Base-by-base conservation (phyloP, 2,329 filamentous ascomycete genomes). In the Amauroascus verrucosus region DNA sequence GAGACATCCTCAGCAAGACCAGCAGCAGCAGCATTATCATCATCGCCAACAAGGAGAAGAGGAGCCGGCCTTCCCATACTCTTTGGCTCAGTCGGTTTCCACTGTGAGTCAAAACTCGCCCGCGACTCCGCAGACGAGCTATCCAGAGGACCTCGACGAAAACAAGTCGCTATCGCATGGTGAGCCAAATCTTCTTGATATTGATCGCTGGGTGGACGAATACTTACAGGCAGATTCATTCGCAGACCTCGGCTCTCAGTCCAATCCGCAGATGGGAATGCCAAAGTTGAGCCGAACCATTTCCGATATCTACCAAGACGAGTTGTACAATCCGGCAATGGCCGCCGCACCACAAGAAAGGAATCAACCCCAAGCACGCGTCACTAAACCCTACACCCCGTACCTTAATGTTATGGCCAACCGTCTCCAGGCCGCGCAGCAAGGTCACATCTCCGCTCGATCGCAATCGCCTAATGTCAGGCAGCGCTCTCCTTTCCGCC, bases 221-320 rank as follows among this genome's bases (percentile, higher is more conserved):
- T 82, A 80, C 85, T 89, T 82, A 90, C 83, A 72, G 65, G 71
- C 75, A 67, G 70, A 76, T 70, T 65, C 64, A 64, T 68, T 73
- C 69, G 62, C 75, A 82, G 77, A 81, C 70, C 77, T 80, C 59
- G 30, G 30, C n/a, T 35, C 48, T 32, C 48, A 41, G 22, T 66
- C 63, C 59, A 60, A 58, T 59, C 41, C 60, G 61, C 56, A 67
- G 45, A 62, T 73, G 57, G 73, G 75, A 37, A 73, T 83, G 24
- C 85, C 89, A 24, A 93, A 91, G 70, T 79, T 95, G 58, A 84
- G 89, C 60, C 79, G 88, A 54, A 93, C 89, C 0, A 88, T 93
- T 72, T 91, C 88, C 16, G 88, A 94, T 64, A 79, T 88, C 48
- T 91, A 86, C 64, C 79, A 82, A 62, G 90, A 95, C 66, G 88